Base-by-base conservation (phyloP, 805 yeast species). In the Danielia reshetovae region DNA sequence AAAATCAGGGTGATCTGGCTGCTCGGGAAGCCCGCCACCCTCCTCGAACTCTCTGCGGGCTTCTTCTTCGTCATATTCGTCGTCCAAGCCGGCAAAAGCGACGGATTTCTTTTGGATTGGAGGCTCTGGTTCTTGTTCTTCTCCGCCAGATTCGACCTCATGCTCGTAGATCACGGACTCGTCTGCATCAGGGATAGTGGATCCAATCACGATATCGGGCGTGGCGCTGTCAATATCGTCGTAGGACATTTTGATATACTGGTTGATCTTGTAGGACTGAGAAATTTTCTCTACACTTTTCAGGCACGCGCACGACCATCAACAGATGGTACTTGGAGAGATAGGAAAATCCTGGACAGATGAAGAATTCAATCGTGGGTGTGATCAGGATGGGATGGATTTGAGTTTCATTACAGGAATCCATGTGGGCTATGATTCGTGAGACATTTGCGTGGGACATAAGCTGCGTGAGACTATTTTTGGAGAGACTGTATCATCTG, bases 21-120 rank as follows among this genome's bases (percentile, higher is more conserved):
- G 98, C 60, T 85, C 96, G 36, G 98, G 98, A 40, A 93, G 75
- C 34, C 98, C 98, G 40, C 97, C 97, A 61, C 97, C 96, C 64
- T 87, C 97, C 72, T 86, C 94, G 52, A 93, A 89, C 60, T 90
- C 97, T 56, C 79, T 74, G 53, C 74, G 72, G 53, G 87, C 81
- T 42, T 74, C 76, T 60, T 84, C 95, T 55, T 82, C 95, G 31
- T 73, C 83, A 41, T 73, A 77, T 45, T 78, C 85, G 38, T 69
- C 79, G 32, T 81, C 86, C 21, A 80, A 60, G 21, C 75, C 81
- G 24, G 88, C 88, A 59, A 89, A 89, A 4, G 93, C 76, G 31
- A 90, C 97, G 19, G 81, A 69, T 64, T 89, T 89, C 66, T 82
- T 75, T 28, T 54, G 62, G 35, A 54, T 57, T 12, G 28, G 36